Base-by-base conservation (phyloP, 164 flowering plant species). In the Kingdonia uniflora region DNA sequence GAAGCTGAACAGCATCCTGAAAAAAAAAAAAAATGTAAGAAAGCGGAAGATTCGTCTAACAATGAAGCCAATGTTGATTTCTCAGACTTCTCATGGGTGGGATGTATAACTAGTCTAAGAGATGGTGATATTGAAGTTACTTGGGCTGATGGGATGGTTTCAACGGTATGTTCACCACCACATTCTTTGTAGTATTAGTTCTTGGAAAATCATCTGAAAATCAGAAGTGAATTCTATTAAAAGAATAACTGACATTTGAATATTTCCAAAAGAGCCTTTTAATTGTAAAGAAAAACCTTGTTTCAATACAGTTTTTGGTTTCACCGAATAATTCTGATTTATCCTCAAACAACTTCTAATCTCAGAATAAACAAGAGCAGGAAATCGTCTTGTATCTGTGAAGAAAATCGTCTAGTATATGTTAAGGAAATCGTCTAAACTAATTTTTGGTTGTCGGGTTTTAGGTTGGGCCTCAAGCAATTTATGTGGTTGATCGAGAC, bases 391-490 rank as follows among this genome's bases (percentile, higher is more conserved):
- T 4, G 35, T 29, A 29, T 29, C 35, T 29, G 4, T 29, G 35
- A 29, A 29, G 8, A 8, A 29, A 29, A 29, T 8, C 8, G 35
- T 29, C 35, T 29, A 8, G 35, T 29, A 29, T 29, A 4, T 29
- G 4, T 29, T 4, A 29, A 29, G 8, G 35, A 29, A 29, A 29
- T 8, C n/a, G n/a, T n/a, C n/a, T n/a, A 29, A 29, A 29, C 35
- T 29, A 3, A 29, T 8, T 4, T 29, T 3, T 29, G 4, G 4
- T 8, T 29, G 4, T 44, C 62, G 72, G 42, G 55, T 60, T 14
- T 47, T 63, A 94, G 99, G 99, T 94, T 68, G 99, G 99, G 21
- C 99, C 99, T 71, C 99, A 89, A 73, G 97, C 97, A 59, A 67
- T 94, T 49, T 94, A 82, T 76, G 97, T 94, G 57, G 96, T 94